phyloP scores from a whole-genome alignment of 1,284 basidiomycete genomes.

The Papiliotrema laurentii region DNA sequence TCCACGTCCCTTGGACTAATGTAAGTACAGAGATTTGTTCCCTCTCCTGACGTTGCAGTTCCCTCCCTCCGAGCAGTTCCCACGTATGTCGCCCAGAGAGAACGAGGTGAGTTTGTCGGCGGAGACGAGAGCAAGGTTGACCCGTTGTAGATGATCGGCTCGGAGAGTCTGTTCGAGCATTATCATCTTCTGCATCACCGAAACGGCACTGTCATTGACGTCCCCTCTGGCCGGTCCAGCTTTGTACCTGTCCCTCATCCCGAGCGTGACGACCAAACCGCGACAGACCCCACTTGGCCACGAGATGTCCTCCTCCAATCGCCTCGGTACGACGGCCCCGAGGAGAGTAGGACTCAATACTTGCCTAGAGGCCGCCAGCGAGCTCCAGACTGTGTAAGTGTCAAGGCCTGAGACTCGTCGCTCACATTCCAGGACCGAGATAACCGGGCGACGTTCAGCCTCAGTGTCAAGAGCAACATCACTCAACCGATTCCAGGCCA shows the following conservation, averaged over 20 bases:
- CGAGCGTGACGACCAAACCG: too few relatives aligned
- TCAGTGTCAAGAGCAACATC: not conserved
- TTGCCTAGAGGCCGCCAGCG: not conserved
- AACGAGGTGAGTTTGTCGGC: constrained; percentile 9
- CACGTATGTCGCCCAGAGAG: not conserved
- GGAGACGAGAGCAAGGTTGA: not conserved
- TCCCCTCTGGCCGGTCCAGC: constrained; percentile 19
- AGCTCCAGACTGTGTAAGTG: not conserved
- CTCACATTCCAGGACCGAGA: constrained; percentile 15
- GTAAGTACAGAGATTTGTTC: constrained; percentile 8
- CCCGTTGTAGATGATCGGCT: constrained; percentile 9
- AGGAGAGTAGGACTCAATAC: constrained; percentile 3
- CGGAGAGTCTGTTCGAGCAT: constrained; percentile 24
- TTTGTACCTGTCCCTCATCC: constrained; percentile 13
- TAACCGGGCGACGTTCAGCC: constrained; percentile 15
- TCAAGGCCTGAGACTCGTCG: not conserved
- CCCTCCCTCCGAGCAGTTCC: constrained; percentile 11
- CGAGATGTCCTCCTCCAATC: not conserved
- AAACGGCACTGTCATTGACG: constrained; percentile 18
- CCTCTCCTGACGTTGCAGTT: constrained; percentile 10
- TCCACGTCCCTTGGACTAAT: constrained; percentile 26
- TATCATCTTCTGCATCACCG: constrained; percentile 14
- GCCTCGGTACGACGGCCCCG: not conserved
- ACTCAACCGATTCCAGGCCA: constrained; percentile 4
- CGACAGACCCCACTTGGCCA: too few relatives aligned